Evolutionary conservation across 305 asterid species (phyloP), one percentile per base, ranked within the genome.

Genomic region (Fraxinus platypoda): DNA sequence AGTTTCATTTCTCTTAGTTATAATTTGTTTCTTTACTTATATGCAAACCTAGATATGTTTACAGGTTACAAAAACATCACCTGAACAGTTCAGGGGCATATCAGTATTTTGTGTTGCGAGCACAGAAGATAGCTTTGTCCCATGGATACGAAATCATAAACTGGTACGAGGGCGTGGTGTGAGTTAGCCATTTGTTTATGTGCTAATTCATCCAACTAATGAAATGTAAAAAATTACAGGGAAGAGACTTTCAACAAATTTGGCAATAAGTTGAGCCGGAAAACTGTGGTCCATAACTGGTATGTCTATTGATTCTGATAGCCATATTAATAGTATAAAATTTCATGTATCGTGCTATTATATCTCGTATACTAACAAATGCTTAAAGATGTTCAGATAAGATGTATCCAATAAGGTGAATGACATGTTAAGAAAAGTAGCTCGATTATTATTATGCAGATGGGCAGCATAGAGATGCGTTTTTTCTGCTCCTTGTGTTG

Each of bases 241-340:
- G 98, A 95, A 88, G 98, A 95, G 89, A 94, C 98, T 0, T 95
- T 95, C 87, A 91, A 92, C 88, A 83, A 91, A 86, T 94, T 95
- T 31, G 98, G 98, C 31, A 87, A 79, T 75, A 94, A 94, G 81
- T 83, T 95, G 93, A 88, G 82, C 91, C 93, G 87, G 15, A 91
- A 91, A 87, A 94, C 98, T 2, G 87, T 95, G 64, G 89, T 95
- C 73, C 98, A 95, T 84, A 92, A 95, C 85, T 95, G 98, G 98
- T 94, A 87, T 43, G 91, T 74, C 74, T 70, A 33, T 35, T 66
- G 49, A 77, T 31, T 26, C 74, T 71, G 76, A 82, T 17, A 62
- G 23, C 66, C 23, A 43, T 74, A 21, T 34, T n/a, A 21, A 41
- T 11, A 70, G 64, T 17, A 19, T 34, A 41, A 75, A 30, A 26